These are phyloP conservation scores for Xylariaceae sp. DNA, from an alignment of 2,329 filamentous ascomycete species.

Conservation along the genomic window DNA sequence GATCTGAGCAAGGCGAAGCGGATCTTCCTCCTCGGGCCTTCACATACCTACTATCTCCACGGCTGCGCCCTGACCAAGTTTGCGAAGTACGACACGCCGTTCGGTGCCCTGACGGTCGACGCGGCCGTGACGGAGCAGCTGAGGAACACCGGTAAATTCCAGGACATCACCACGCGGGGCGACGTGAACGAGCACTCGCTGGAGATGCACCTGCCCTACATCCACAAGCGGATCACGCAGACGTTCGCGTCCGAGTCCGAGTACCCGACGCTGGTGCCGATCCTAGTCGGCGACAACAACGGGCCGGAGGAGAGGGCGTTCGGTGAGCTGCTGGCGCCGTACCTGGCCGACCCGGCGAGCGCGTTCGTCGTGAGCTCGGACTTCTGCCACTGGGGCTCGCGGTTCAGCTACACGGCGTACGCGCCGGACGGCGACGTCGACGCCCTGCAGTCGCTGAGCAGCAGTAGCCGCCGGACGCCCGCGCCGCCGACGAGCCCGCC, in stretches of 20 bases:
- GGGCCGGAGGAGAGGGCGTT: conserved; percentile 66
- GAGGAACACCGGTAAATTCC: conserved; percentile 55
- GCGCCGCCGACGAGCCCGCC: conserved; percentile 47
- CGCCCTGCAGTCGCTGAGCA: conserved; percentile 44
- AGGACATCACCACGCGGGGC: conserved; percentile 63
- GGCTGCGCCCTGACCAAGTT: conserved; percentile 78
- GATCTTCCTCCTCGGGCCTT: conserved; percentile 90
- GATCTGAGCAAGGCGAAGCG: conserved; percentile 83
- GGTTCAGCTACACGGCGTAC: conserved; percentile 86
- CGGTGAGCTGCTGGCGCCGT: conserved; percentile 74
- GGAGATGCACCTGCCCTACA: conserved; percentile 95
- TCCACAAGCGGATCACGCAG: conserved; percentile 73
- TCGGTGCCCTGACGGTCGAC: conserved; percentile 72
- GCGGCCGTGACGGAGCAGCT: conserved; percentile 55
- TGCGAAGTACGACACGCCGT: conserved; percentile 70
- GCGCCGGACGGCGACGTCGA: conserved; percentile 45
- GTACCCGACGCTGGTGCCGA: conserved; percentile 78
- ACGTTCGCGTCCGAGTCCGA: conserved; percentile 52
- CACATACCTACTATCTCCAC: conserved; percentile 80
- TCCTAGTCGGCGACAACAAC: conserved; percentile 80
- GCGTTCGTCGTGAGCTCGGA: conserved; percentile 91
- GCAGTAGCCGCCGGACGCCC: conserved; percentile 35
- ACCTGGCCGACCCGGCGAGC: conserved; percentile 73
- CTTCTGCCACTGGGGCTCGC: conserved; percentile 92
- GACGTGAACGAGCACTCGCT: conserved; percentile 90